phyloP scores from a whole-genome alignment of 1,284 basidiomycete genomes.

The Trametes versicolor region DNA sequence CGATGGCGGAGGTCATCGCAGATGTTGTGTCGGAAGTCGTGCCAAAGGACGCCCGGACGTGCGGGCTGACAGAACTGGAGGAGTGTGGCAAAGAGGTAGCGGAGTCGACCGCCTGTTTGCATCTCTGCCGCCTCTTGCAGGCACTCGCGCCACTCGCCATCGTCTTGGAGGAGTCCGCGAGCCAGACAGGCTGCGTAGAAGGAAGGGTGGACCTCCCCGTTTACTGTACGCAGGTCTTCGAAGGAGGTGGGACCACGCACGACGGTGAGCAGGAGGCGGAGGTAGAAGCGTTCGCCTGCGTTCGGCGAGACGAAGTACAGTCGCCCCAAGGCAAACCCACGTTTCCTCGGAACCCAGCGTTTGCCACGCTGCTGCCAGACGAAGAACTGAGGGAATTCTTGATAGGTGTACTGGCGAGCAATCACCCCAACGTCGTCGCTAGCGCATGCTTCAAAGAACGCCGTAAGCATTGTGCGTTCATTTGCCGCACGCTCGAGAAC shows the following conservation, averaged over 20 bases:
- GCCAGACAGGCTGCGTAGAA: neutral
- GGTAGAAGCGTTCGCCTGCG: neutral
- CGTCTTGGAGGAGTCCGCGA: slow-evolving; percentile 26
- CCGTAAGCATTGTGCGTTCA: slow-evolving; percentile 33
- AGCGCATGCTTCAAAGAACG: slow-evolving; percentile 54
- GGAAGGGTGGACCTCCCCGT: neutral
- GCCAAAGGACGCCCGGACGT: neutral
- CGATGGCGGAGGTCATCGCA: neutral
- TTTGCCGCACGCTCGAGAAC: neutral
- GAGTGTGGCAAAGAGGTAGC: neutral
- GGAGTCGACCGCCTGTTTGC: slow-evolving; percentile 46
- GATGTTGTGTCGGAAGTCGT: neutral
- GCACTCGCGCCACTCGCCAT: slow-evolving; percentile 41
- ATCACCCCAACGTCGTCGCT: neutral
- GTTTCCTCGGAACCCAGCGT: neutral
- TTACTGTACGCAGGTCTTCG: neutral
- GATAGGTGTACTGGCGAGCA: slow-evolving; percentile 33
- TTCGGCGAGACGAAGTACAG: slow-evolving; percentile 1
- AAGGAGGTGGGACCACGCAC: slow-evolving; percentile 1
- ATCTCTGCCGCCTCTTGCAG: slow-evolving; percentile 38
- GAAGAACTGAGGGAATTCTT: slow-evolving; percentile 38
- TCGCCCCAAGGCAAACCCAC: neutral
- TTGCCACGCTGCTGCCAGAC: neutral
- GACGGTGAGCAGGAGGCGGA: neutral
- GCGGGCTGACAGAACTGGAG: neutral